Base-by-base conservation (phyloP, 2,329 filamentous ascomycete genomes). In the Trichoderma simmonsii region DNA sequence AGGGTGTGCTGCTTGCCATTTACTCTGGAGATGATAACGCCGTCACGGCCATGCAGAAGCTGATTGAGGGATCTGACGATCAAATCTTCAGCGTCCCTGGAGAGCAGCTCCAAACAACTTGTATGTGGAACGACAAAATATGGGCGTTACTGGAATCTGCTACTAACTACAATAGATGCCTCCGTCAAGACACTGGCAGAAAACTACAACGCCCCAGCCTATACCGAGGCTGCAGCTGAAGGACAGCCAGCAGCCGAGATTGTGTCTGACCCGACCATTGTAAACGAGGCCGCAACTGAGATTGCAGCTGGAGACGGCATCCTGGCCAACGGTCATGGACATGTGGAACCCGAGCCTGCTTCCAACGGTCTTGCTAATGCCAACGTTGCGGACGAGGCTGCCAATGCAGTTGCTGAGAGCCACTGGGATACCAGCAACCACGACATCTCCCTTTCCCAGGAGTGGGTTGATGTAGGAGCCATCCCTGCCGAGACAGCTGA, bases 11-110 rank as follows among this genome's bases (percentile, higher is more conserved):
- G 72, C 85, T 94, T 61, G 87, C 91, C 73, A 91, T 96, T 36
- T 96, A 97, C 82, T 89, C 90, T 60, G 93, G 93, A 61, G 92
- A 95, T 77, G 88, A 92, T 74, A 86, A 85, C 75, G 93, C 92
- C 65, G 92, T 96, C 28, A 84, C 88, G 69, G 89, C 92, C 71
- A 94, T 94, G 83, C 82, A 93, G 78, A 94, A 93, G 84, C 86
- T 97, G 72, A 92, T 94, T 70, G 86, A 93, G 72, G 93, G 92
- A 39, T 86, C 89, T 30, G 86, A 90, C 15, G 92, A 95, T 75
- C 85, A 85, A 72, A 89, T 93, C 2, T 82, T 85, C 74, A 91
- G 88, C 75, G 91, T 92, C 32, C 85, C 86, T 65, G 90, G 91
- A 71, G 88, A 91, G 39, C 80, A 86, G 73, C 86, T 94, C 28